Evolutionary conservation across 2,329 filamentous ascomycete genomes (phyloP).

Genomic region (Conoideocrella luteorostrata): DNA sequence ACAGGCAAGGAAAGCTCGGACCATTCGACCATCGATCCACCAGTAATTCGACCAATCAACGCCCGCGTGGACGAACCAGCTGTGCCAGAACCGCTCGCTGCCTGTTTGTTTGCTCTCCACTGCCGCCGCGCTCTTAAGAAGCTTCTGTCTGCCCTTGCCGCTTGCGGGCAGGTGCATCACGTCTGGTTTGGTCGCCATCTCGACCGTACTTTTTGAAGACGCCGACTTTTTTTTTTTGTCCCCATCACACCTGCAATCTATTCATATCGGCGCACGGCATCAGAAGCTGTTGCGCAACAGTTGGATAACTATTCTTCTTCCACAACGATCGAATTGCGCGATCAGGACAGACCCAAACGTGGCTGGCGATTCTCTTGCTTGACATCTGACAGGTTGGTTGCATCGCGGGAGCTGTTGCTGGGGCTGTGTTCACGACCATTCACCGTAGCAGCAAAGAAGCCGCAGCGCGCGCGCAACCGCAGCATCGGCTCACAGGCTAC

Average conservation of each 20-base stretch:
- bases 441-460: no score
- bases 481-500: neutral
- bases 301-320: no score
- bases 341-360: no score
- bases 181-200: constrained; percentile 2
- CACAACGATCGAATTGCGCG: no score
- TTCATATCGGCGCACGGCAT: no score
- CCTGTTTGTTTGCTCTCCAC: neutral
- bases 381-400: no score
- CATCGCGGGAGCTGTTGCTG: no score
- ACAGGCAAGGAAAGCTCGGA: neutral
- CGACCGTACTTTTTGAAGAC: neutral
- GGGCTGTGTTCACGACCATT: no score
- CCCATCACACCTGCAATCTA: no score
- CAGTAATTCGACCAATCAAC: constrained; percentile 5
- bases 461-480: neutral
- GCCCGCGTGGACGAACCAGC: neutral
- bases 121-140: neutral
- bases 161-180: constrained; percentile 10
- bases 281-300: no score
- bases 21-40: neutral
- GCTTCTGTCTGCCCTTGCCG: constrained; percentile 1
- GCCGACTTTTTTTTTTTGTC: neutral
- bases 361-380: no score
- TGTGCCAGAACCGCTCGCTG: neutral